These are phyloP conservation scores for Phyllostachys edulis DNA, from an alignment of 176 grass and related monocot species.

Conservation along the genomic window DNA sequence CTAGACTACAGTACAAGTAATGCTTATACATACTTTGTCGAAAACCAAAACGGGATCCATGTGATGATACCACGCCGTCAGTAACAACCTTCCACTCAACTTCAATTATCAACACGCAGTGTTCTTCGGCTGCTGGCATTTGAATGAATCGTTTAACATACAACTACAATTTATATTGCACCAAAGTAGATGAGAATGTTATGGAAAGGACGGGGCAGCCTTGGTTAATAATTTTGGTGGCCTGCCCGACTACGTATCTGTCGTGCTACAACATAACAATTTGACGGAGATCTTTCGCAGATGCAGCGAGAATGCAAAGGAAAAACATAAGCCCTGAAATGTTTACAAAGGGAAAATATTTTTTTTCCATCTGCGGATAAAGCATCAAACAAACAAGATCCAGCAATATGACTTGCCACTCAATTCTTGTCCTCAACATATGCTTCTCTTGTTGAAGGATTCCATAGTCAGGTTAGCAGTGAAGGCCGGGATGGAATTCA, in stretches of 20 bases:
- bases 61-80: background rate
- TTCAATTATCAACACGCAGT: background rate
- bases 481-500: constrained; percentile 90
- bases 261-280: background rate
- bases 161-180: background rate
- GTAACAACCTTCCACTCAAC: background rate
- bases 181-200: background rate
- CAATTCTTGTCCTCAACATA: constrained; percentile 43
- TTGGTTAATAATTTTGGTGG: background rate
- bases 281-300: background rate
- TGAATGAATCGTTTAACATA: background rate
- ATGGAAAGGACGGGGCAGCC: background rate
- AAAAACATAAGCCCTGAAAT: background rate
- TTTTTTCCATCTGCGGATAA: background rate
- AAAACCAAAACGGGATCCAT: background rate
- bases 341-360: background rate
- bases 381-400: background rate
- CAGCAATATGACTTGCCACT: background rate
- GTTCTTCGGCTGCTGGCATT: background rate
- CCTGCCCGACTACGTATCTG: background rate
- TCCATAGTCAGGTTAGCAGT: constrained; percentile 96
- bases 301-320: background rate
- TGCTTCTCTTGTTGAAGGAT: constrained; percentile 89
- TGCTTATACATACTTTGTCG: background rate
- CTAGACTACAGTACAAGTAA: background rate